phyloP scores from a whole-genome alignment of 768 basidiomycete genomes.

The Fomitopsis serialis region DNA sequence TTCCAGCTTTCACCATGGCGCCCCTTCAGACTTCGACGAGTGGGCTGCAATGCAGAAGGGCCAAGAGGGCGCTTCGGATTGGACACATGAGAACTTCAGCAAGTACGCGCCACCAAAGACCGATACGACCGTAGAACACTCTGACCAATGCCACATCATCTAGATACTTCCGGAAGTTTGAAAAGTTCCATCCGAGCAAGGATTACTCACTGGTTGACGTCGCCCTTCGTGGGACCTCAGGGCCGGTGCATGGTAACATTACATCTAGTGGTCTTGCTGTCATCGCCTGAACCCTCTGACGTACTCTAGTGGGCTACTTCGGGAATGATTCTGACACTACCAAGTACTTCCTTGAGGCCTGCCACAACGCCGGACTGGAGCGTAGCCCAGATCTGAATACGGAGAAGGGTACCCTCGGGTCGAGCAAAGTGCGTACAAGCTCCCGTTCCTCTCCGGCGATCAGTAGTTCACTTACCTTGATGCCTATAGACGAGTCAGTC shows the following conservation, averaged over 20 bases:
- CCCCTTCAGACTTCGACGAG: constrained; percentile 66
- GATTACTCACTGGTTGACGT: constrained; percentile 45
- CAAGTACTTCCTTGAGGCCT: constrained; percentile 48
- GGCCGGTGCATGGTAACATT: constrained; percentile 41
- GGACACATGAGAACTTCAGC: constrained; percentile 53
- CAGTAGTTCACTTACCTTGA: background rate
- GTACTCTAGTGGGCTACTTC: constrained; percentile 44
- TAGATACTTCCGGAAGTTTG: constrained; percentile 69
- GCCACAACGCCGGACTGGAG: constrained; percentile 46
- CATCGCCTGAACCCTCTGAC: background rate
- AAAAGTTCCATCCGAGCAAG: constrained; percentile 47
- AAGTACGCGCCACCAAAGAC: constrained; percentile 31
- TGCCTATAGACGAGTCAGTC: too few species aligned
- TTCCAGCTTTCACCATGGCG: constrained; percentile 44
- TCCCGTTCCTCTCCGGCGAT: too few species aligned
- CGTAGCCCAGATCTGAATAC: constrained; percentile 57
- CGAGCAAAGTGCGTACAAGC: constrained; percentile 53
- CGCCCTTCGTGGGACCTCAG: constrained; percentile 40
- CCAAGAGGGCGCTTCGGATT: constrained; percentile 42
- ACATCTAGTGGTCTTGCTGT: background rate
- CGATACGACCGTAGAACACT: too few species aligned
- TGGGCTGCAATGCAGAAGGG: constrained; percentile 44
- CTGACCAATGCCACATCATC: background rate
- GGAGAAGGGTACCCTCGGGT: constrained; percentile 50
- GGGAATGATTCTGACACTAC: constrained; percentile 40